Evolutionary conservation across 768 basidiomycete genomes (phyloP).

Genomic region (Auricularia auricula-judae): DNA sequence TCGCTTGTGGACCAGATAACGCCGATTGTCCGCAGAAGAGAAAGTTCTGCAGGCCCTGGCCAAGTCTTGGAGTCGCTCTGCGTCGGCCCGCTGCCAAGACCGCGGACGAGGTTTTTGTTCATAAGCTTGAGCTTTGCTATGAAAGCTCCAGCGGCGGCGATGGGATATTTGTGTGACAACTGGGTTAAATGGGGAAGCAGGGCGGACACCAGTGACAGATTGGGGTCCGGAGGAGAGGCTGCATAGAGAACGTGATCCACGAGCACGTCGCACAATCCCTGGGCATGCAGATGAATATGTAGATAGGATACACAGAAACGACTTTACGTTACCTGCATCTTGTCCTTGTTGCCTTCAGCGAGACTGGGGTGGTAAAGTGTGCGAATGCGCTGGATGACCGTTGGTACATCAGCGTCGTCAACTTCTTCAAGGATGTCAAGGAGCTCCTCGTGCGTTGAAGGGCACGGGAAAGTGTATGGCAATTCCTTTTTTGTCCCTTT

Average conservation of each 20-base stretch:
- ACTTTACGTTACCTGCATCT: slow-evolving; percentile 61
- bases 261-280: slow-evolving; percentile 68
- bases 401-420: slow-evolving; percentile 60
- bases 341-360: slow-evolving; percentile 83
- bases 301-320: neutral
- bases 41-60: slow-evolving; percentile 77
- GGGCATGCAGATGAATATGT: slow-evolving; percentile 2
- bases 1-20: slow-evolving; percentile 90
- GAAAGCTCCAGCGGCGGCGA: slow-evolving; percentile 67
- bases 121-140: slow-evolving; percentile 75
- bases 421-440: slow-evolving; percentile 68
- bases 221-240: slow-evolving; percentile 50
- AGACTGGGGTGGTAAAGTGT: slow-evolving; percentile 87
- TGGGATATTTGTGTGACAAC: slow-evolving; percentile 71
- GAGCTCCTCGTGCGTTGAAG: slow-evolving; percentile 77
- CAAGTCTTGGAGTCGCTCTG: slow-evolving; percentile 64
- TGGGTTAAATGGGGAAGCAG: slow-evolving; percentile 71
- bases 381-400: slow-evolving; percentile 82
- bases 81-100: slow-evolving; percentile 59
- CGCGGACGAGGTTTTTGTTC: slow-evolving; percentile 87
- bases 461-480: slow-evolving; percentile 90
- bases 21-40: slow-evolving; percentile 70
- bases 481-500: slow-evolving; percentile 39
- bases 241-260: slow-evolving; percentile 82
- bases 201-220: slow-evolving; percentile 45